Evolutionary conservation across 2,329 filamentous ascomycete species (phyloP).

Genomic region (Exophiala alcalophila): DNA sequence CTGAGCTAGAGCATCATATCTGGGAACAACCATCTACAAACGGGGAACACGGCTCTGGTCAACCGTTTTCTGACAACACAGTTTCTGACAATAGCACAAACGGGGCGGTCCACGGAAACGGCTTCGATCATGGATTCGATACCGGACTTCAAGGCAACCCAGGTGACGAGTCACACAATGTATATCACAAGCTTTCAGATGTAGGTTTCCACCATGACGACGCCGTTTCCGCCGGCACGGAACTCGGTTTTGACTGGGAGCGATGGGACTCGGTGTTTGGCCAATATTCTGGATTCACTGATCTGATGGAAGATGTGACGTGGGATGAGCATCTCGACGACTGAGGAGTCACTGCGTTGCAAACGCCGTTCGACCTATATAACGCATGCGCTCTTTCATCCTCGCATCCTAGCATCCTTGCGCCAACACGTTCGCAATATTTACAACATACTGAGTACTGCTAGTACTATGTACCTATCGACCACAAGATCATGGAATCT

Average conservation of each 20-base stretch:
- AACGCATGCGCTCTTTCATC: neutral
- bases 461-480: neutral
- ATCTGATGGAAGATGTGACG: slow-evolving; percentile 27
- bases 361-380: neutral
- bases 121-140: slow-evolving; percentile 1
- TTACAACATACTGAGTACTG: neutral
- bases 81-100: neutral
- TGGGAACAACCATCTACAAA: slow-evolving; percentile 2
- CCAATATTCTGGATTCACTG: slow-evolving; percentile 37
- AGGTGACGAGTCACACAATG: slow-evolving; percentile 1
- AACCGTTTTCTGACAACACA: neutral
- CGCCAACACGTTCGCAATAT: too few species aligned
- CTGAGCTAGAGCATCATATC: neutral
- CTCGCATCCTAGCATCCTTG: neutral
- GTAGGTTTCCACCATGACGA: slow-evolving; percentile 6
- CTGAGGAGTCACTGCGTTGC: slow-evolving; percentile 2
- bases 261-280: slow-evolving; percentile 50
- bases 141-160: neutral
- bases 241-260: slow-evolving; percentile 49
- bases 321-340: slow-evolving; percentile 16
- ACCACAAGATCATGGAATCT: slow-evolving; percentile 1
- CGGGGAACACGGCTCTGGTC: neutral
- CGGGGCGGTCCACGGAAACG: neutral
- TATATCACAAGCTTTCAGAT: neutral
- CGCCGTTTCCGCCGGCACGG: slow-evolving; percentile 1